These are phyloP conservation scores for Teratosphaeria nubilosa DNA, from an alignment of 2,329 filamentous ascomycete species.

Conservation along the genomic window DNA sequence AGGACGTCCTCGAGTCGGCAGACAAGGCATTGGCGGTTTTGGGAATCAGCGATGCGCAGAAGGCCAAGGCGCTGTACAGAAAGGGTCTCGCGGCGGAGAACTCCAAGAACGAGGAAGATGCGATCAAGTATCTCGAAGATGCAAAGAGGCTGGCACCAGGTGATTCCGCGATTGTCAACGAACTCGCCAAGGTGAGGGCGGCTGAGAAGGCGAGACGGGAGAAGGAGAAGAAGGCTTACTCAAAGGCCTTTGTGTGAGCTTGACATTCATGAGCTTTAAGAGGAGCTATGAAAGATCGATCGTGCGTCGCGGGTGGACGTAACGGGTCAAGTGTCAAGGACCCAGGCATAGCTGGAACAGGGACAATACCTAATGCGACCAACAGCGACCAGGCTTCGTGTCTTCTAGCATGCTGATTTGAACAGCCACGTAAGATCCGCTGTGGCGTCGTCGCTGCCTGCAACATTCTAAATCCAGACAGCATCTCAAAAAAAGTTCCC, in stretches of 20 bases:
- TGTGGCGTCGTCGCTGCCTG: neutral
- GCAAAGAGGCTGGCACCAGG: slow-evolving; percentile 45
- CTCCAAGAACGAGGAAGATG: slow-evolving; percentile 75
- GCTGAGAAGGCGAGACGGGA: slow-evolving; percentile 60
- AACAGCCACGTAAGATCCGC: neutral
- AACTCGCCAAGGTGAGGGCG: slow-evolving; percentile 71
- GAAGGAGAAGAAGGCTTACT: slow-evolving; percentile 87
- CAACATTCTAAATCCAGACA: neutral
- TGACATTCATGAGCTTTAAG: neutral
- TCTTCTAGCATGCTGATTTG: neutral
- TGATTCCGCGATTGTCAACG: slow-evolving; percentile 64
- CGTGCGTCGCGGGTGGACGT: neutral
- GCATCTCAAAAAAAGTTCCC: neutral
- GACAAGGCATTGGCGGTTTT: slow-evolving; percentile 60
- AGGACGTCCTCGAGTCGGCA: slow-evolving; percentile 61
- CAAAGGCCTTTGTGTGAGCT: slow-evolving; percentile 70
- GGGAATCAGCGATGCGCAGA: slow-evolving; percentile 60
- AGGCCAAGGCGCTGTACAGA: slow-evolving; percentile 81
- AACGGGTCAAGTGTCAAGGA: too few relatives aligned
- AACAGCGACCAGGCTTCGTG: neutral
- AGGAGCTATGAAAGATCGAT: neutral
- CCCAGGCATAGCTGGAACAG: neutral
- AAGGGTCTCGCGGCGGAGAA: slow-evolving; percentile 65
- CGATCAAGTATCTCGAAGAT: slow-evolving; percentile 38
- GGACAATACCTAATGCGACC: neutral